Conservation (phyloP, 441 rosid genomes). For the Gossypium davidsonii region DNA sequence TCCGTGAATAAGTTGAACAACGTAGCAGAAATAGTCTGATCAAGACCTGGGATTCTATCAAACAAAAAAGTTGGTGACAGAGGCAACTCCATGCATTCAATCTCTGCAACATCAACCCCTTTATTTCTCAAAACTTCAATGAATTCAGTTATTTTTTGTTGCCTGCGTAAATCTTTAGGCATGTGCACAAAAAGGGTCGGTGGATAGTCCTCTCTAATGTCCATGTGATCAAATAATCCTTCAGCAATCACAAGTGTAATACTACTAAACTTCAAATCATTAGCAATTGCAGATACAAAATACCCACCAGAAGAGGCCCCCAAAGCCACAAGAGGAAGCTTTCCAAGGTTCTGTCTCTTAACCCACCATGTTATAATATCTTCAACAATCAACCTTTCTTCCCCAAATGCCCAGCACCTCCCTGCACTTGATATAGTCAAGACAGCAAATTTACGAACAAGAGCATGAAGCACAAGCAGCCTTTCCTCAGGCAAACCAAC, state of each 20-base stretch:
- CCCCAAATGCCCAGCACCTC: constrained; percentile 64
- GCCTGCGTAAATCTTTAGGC: constrained; percentile 70
- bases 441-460: constrained; percentile 53
- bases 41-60: constrained; percentile 60
- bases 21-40: constrained; percentile 36
- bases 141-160: constrained; percentile 55
- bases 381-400: constrained; percentile 50
- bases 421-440: constrained; percentile 61
- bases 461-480: constrained; percentile 53
- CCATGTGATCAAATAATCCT: constrained; percentile 60
- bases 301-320: constrained; percentile 96
- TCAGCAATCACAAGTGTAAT: constrained; percentile 77
- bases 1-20: constrained; percentile 46
- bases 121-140: constrained; percentile 43
- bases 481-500: constrained; percentile 84
- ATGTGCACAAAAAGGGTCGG: constrained; percentile 86
- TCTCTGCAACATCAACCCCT: constrained; percentile 69
- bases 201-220: constrained; percentile 48
- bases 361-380: constrained; percentile 56
- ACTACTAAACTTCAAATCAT: constrained; percentile 52
- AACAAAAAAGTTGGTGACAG: constrained; percentile 37
- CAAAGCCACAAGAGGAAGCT: constrained; percentile 73
- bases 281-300: constrained; percentile 74
- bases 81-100: constrained; percentile 64
- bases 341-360: constrained; percentile 40